A percentile compares a stretch with the other conserved stretches of the same genome.
These are phyloP conservation scores for Suillus subalutaceus DNA, from an alignment of 768 basidiomycete species.

Conservation along the genomic window DNA sequence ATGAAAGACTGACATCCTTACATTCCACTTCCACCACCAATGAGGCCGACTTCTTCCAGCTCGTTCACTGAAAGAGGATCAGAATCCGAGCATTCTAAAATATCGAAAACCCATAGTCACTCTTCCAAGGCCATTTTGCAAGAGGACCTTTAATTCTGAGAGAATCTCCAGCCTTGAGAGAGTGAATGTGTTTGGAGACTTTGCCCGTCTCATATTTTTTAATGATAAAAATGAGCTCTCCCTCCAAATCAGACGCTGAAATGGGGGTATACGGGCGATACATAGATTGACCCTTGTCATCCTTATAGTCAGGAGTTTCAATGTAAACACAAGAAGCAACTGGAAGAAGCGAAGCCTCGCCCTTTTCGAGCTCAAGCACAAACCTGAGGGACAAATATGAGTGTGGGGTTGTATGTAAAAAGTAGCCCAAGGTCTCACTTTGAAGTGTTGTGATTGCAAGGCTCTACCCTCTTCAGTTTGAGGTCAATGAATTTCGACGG, in stretches of 20 bases:
- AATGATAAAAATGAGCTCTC: constrained; percentile 78
- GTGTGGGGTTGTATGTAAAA: not conserved
- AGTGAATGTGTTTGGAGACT: constrained; percentile 81
- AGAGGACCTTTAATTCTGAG: constrained; percentile 92
- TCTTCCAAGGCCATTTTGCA: constrained; percentile 83
- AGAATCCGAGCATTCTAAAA: constrained; percentile 5
- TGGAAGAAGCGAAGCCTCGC: constrained; percentile 76
- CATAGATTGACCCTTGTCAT: constrained; percentile 84
- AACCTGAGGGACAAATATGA: constrained; percentile 48
- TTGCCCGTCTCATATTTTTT: constrained; percentile 86
- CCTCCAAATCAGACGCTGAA: constrained; percentile 72
- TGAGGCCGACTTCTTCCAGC: constrained; percentile 83
- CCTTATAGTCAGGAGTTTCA: constrained; percentile 70
- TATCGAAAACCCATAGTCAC: constrained; percentile 39
- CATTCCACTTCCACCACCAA: constrained; percentile 96
- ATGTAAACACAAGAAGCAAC: constrained; percentile 80
- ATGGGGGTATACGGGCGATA: constrained; percentile 93
- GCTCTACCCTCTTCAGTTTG: constrained; percentile 76
- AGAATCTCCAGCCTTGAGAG: constrained; percentile 79
- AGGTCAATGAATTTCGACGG: constrained; percentile 78
- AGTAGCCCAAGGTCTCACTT: constrained; percentile 45
- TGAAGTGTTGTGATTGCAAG: constrained; percentile 95
- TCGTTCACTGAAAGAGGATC: constrained; percentile 63
- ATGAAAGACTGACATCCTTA: constrained; percentile 34
- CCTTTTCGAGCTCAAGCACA: constrained; percentile 78